Percentiles rank a stretch among this genome's conserved stretches.
These are phyloP conservation scores for Xerophyta viscosa DNA, from an alignment of 106 monocot genomes.

Conservation along the genomic window DNA sequence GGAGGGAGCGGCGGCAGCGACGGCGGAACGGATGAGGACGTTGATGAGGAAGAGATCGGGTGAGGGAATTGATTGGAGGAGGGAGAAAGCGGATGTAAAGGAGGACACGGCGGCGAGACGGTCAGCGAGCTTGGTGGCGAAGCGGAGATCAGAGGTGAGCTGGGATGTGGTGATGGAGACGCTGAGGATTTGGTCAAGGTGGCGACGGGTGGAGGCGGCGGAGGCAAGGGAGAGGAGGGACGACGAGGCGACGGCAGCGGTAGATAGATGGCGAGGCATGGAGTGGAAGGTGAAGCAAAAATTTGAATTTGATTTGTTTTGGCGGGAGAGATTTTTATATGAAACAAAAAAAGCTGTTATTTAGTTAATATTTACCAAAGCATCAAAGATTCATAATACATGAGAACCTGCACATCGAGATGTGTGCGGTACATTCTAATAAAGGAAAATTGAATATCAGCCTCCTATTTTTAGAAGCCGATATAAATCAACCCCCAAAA, in stretches of 20 bases:
- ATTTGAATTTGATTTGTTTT: too few species aligned
- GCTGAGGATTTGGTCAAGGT: slow-evolving; percentile 59
- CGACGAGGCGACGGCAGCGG: neutral
- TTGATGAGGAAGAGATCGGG: slow-evolving; percentile 65
- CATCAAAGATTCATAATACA: too few species aligned
- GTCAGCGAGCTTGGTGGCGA: slow-evolving; percentile 48
- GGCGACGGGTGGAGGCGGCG: slow-evolving; percentile 23
- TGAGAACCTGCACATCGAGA: too few species aligned
- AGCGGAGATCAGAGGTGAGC: slow-evolving; percentile 30
- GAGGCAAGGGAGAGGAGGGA: slow-evolving; percentile 12
- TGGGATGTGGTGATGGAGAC: slow-evolving; percentile 34
- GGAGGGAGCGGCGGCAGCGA: slow-evolving; percentile 6
- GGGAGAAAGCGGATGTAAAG: slow-evolving; percentile 10
- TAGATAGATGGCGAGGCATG: neutral
- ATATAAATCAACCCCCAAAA: too few species aligned
- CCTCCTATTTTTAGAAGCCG: too few species aligned
- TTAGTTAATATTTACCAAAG: too few species aligned
- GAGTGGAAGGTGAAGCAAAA: neutral
- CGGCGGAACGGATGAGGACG: slow-evolving; percentile 40
- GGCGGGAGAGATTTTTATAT: too few species aligned
- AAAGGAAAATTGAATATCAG: too few species aligned
- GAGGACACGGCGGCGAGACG: slow-evolving; percentile 19
- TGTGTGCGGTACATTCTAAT: too few species aligned
- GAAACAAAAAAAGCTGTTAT: too few species aligned
- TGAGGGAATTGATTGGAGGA: slow-evolving; percentile 37